phyloP scores from a whole-genome alignment of 805 yeast species.

The Hanseniaspora pseudoguilliermondii region DNA sequence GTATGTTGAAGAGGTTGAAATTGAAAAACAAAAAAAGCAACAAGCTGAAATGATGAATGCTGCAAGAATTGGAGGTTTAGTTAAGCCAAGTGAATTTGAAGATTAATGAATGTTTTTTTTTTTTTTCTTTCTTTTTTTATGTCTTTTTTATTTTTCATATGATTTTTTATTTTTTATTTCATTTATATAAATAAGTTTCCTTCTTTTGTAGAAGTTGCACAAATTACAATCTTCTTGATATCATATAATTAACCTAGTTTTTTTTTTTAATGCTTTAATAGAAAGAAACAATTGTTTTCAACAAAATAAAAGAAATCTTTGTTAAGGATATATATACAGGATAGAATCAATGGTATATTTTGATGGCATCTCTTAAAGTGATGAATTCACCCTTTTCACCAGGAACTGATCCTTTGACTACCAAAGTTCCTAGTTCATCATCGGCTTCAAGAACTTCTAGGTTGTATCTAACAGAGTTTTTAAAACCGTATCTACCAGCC shows the following conservation, averaged over 20 bases:
- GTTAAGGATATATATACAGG: not conserved
- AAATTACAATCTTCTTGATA: no score
- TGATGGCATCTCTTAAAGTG: slow-evolving; percentile 67
- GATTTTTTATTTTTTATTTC: not conserved
- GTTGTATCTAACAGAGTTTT: slow-evolving; percentile 60
- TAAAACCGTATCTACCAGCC: slow-evolving; percentile 95
- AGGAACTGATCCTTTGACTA: slow-evolving; percentile 81
- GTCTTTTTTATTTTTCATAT: not conserved
- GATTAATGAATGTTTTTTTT: not conserved
- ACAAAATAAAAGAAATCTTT: not conserved
- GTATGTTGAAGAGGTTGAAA: slow-evolving; percentile 85
- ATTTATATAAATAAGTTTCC: not conserved
- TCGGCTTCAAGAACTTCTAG: slow-evolving; percentile 65
- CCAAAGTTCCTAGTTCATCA: slow-evolving; percentile 65
- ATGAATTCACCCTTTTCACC: slow-evolving; percentile 74
- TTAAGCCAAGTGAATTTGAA: slow-evolving; percentile 89
- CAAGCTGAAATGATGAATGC: slow-evolving; percentile 50
- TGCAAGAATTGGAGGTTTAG: slow-evolving; percentile 76
- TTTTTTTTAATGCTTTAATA: not conserved
- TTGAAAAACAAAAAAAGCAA: slow-evolving; percentile 55
- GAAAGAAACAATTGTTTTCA: no score
- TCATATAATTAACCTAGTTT: not conserved
- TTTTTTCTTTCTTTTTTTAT: not conserved
- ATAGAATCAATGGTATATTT: slow-evolving; percentile 22
- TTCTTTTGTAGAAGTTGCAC: not conserved